Evolutionary conservation across 164 flowering plant species (phyloP).

Genomic region (Stephania yunnanensis): DNA sequence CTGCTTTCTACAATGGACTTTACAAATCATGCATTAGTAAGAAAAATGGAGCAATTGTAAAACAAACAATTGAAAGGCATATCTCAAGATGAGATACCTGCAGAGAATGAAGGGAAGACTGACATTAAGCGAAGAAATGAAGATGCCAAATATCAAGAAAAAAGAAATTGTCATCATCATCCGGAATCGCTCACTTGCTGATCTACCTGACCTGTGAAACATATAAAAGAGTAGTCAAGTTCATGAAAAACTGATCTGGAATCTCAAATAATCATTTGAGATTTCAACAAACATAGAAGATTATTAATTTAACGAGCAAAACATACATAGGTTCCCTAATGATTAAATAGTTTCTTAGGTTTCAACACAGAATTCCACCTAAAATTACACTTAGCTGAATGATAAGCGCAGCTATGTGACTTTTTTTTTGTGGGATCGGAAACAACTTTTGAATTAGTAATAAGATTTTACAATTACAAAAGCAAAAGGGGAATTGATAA

Average conservation of each 20-base stretch:
- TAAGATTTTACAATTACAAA: no score
- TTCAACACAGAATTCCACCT: background rate
- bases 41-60: slow-evolving; percentile 11
- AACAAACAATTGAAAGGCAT: slow-evolving; percentile 9
- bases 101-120: background rate
- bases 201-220: slow-evolving; percentile 43
- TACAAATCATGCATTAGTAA: background rate
- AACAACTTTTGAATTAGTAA: no score
- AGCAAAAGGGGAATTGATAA: no score
- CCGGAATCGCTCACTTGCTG: slow-evolving; percentile 37
- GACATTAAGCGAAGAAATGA: slow-evolving; percentile 3
- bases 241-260: background rate
- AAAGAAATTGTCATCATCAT: slow-evolving; percentile 20
- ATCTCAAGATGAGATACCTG: slow-evolving; percentile 2
- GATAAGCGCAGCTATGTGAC: background rate
- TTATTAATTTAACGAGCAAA: background rate
- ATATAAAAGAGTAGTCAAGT: slow-evolving; percentile 5
- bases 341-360: background rate
- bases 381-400: background rate
- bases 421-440: no score
- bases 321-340: background rate
- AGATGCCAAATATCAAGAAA: background rate
- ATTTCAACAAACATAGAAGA: background rate
- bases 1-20: background rate
- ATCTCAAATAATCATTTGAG: background rate